Evolutionary conservation across 2,329 filamentous ascomycete species (phyloP), one percentile per base, ranked within the genome.

Genomic region (Beauveria rudraprayagi): DNA sequence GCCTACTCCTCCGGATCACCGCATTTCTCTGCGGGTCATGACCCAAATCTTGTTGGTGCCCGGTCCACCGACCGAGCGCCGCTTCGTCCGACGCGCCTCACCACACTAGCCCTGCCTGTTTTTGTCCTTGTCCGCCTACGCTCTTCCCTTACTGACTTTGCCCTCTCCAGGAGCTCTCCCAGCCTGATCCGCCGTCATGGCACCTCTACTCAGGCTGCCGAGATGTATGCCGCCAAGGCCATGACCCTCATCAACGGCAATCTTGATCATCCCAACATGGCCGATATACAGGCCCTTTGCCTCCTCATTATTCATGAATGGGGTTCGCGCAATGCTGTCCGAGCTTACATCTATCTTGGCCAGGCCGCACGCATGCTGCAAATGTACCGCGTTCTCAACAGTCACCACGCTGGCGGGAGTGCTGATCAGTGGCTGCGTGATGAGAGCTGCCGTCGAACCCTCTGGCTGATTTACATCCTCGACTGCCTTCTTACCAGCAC

Each of bases 321-420:
- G 83, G 83, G 83, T 53, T 81, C 80, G 61, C 74, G 83, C 47
- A 85, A 84, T 69, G 83, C 83, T 43, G 81, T 86, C 34, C 81
- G 83, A 19, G 83, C 83, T 63, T 86, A 86, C 75, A 80, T 84
- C 69, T 85, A 85, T 68, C 76, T 86, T 26, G 83, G 83, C 64
- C 83, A 85, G 68, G 83, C 83, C 37, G 79, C 82, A n/a, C 81
- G 83, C 62, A 85, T 86, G 82, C 78, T 83, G 37, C 83, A 86
- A 72, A 86, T 86, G 83, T 84, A 81, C 66, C 78, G 82, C 64
- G 81, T 86, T 61, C 78, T 85, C 51, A 81, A 83, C 66, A 77
- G 77, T 46, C 82, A 83, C 65, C 78, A 82, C 65, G 72, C 75
- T 47, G 75, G 77, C 17, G 80, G 82, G 46, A 77, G 72, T 40